Evolutionary conservation across 2,329 filamentous ascomycete species (phyloP).

Genomic region (Clonostachys byssicola): DNA sequence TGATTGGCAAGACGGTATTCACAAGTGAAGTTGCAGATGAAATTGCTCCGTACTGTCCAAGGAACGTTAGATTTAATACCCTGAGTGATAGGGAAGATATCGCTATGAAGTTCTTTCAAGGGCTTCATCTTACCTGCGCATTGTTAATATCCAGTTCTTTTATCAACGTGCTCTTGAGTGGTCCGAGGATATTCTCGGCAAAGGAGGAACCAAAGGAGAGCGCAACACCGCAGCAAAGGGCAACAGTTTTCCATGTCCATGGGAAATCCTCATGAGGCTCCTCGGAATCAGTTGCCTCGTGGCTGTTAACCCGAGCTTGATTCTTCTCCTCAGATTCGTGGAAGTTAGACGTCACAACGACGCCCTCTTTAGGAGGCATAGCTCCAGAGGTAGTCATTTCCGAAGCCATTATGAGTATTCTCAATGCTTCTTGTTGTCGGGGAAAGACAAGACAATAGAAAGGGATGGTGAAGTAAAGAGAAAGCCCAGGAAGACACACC

Average conservation of each 20-base stretch:
- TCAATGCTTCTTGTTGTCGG: no score
- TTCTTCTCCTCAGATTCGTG: no score
- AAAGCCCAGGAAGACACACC: no score
- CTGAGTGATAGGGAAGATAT: neutral
- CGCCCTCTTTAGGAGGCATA: no score
- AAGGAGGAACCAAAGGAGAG: slow-evolving; percentile 17
- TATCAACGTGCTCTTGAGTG: slow-evolving; percentile 13
- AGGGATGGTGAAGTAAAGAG: no score
- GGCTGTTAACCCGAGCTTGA: no score
- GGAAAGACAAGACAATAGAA: no score
- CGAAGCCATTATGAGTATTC: no score
- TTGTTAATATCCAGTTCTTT: slow-evolving; percentile 14
- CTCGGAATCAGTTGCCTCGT: neutral
- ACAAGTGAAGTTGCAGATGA: slow-evolving; percentile 14
- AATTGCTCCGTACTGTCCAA: slow-evolving; percentile 13
- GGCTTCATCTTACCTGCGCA: slow-evolving; percentile 2
- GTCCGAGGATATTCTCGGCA: slow-evolving; percentile 14
- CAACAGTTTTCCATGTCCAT: slow-evolving; percentile 11
- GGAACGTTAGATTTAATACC: neutral
- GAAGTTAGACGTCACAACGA: no score
- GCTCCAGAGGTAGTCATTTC: no score
- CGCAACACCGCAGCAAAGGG: slow-evolving; percentile 11
- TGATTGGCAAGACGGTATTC: slow-evolving; percentile 15
- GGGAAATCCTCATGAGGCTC: slow-evolving; percentile 11
- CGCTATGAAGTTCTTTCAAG: neutral